A percentile compares a stretch with the other conserved stretches of the same genome.
Conservation (phyloP, 805 yeast species). For the Yamadazyma ubonensis region DNA sequence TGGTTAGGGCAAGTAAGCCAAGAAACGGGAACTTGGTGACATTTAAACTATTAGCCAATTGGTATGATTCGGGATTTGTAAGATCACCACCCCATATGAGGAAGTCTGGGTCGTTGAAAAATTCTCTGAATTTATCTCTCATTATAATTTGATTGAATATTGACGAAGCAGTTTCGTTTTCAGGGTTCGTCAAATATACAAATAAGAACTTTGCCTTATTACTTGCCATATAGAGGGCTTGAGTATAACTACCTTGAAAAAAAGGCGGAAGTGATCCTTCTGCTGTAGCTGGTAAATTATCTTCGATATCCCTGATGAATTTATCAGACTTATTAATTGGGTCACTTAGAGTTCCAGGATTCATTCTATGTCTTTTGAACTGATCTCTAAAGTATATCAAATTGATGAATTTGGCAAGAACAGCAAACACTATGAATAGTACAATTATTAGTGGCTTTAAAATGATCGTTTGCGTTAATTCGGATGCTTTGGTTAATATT, state of each 20-base stretch:
- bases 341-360: conserved; percentile 29
- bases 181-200: conserved; percentile 69
- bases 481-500: conserved; percentile 4
- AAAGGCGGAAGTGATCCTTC: conserved; percentile 40
- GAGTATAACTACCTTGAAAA: conserved; percentile 74
- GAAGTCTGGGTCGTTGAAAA: conserved; percentile 43
- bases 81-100: conserved; percentile 88
- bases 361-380: conserved; percentile 10
- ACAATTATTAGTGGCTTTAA: conserved; percentile 27
- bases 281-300: conserved; percentile 21
- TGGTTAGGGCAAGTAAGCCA: conserved; percentile 71
- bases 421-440: conserved; percentile 22
- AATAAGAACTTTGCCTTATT: conserved; percentile 69
- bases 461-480: conserved; percentile 16
- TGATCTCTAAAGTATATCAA: conserved; percentile 26
- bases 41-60: conserved; percentile 71
- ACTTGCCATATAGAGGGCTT: conserved; percentile 71
- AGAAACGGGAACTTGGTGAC: conserved; percentile 79
- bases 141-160: conserved; percentile 57
- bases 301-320: conserved; percentile 54
- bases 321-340: conserved; percentile 54
- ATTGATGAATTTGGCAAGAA: conserved; percentile 23
- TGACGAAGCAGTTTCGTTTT: conserved; percentile 58
- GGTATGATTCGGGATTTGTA: conserved; percentile 78
- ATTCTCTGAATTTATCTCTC: conserved; percentile 46